Conservation (phyloP, 306 rosid species). For the Cucumis sativus region DNA sequence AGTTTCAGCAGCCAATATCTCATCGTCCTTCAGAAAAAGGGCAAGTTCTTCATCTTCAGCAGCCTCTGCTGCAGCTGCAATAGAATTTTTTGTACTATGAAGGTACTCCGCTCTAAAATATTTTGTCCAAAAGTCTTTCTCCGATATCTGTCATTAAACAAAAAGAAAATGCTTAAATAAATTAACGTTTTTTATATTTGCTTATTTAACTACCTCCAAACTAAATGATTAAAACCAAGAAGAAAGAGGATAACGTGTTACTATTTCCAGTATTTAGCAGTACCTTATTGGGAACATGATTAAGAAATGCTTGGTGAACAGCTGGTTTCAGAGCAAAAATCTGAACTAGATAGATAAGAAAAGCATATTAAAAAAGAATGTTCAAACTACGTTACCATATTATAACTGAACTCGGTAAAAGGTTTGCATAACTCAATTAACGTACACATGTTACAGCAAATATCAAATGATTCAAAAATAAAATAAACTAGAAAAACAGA, state of each 20-base stretch:
- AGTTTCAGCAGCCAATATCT: constrained; percentile 72
- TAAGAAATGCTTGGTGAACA: constrained; percentile 80
- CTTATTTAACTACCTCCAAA: background rate
- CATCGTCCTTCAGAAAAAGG: constrained; percentile 79
- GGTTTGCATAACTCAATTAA: background rate
- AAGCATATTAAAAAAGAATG: constrained; percentile 7
- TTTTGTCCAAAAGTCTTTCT: constrained; percentile 89
- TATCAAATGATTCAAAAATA: background rate
- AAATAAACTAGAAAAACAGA: background rate
- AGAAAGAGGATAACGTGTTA: background rate
- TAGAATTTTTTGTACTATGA: constrained; percentile 64
- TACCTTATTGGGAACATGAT: constrained; percentile 81
- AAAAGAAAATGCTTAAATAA: constrained; percentile 1
- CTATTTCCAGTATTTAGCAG: constrained; percentile 5
- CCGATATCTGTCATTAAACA: constrained; percentile 54
- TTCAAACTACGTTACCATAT: background rate
- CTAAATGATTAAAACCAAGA: background rate
- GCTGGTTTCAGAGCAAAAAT: constrained; percentile 94
- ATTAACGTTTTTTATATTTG: background rate
- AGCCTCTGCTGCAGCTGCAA: constrained; percentile 95
- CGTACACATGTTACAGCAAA: background rate
- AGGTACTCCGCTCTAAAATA: constrained; percentile 92
- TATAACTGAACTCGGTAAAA: background rate
- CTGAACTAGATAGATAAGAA: constrained; percentile 30
- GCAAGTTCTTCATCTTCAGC: constrained; percentile 98